Evolutionary conservation across 2,329 filamentous ascomycete genomes (phyloP).

Genomic region (Fusarium dimerum): DNA sequence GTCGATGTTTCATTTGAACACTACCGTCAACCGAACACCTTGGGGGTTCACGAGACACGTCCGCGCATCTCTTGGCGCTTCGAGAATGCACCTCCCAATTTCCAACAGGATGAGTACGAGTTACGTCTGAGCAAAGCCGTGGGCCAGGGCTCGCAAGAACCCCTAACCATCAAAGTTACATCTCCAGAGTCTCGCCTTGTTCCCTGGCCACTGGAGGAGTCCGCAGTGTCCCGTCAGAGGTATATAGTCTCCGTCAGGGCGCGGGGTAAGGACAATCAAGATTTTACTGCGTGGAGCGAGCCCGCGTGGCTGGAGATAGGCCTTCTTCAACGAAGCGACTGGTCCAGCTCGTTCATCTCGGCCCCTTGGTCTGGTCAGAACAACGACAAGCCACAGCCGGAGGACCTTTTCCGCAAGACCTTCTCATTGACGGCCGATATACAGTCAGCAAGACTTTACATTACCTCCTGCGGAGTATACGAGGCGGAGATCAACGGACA

Average conservation of each 20-base stretch:
- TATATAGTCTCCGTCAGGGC: conserved; percentile 9
- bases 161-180: not conserved
- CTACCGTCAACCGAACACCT: conserved; percentile 11
- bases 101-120: conserved; percentile 19
- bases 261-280: conserved; percentile 5
- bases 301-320: conserved; percentile 13
- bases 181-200: conserved; percentile 8
- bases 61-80: conserved; percentile 23
- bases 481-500: conserved; percentile 45
- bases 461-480: conserved; percentile 49
- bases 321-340: conserved; percentile 11
- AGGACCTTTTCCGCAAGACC: conserved; percentile 18
- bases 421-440: not conserved
- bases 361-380: conserved; percentile 18
- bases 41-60: conserved; percentile 16
- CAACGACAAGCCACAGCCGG: conserved; percentile 15
- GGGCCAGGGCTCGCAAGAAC: not conserved
- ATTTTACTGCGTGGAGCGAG: conserved; percentile 14
- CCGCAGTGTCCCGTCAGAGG: conserved; percentile 10
- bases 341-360: conserved; percentile 15
- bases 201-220: conserved; percentile 8
- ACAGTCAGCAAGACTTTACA: conserved; percentile 37
- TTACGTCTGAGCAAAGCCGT: conserved; percentile 1
- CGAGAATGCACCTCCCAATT: conserved; percentile 10
- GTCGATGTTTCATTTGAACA: conserved; percentile 19